Percentiles rank a stretch among this genome's conserved stretches.
Evolutionary conservation across 257 asterid genomes (phyloP).

Genomic region (Apocynum venetum): DNA sequence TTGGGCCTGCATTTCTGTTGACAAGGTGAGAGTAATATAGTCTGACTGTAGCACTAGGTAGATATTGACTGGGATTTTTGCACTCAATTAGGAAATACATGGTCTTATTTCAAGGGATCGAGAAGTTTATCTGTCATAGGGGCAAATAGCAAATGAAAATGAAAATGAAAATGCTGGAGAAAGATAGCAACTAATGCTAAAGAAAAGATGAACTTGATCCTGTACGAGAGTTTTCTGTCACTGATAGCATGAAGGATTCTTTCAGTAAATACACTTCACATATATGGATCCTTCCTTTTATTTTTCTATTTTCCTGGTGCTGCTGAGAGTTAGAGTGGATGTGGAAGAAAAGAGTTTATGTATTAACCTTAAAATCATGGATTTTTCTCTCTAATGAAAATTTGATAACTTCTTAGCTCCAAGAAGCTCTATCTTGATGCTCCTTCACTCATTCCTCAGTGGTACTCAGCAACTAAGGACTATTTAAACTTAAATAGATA

Average conservation of each 20-base stretch:
- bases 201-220: neutral
- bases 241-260: neutral
- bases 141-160: neutral
- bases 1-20: constrained; percentile 86
- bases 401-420: constrained; percentile 4
- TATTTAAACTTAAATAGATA: too few species aligned
- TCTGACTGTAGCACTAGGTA: constrained; percentile 11
- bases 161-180: neutral
- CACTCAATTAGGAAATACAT: neutral
- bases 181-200: neutral
- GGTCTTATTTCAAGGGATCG: neutral
- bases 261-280: neutral
- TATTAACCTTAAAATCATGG: neutral
- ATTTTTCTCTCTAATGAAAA: neutral
- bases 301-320: neutral
- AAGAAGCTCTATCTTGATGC: neutral
- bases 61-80: neutral
- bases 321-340: neutral
- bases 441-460: neutral
- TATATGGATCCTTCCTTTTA: neutral
- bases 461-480: neutral
- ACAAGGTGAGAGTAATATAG: constrained; percentile 63
- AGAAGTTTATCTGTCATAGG: neutral
- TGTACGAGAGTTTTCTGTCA: neutral
- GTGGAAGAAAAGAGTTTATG: neutral